Conservation (phyloP, 345 rosid genomes). For the Noccaea caerulescens region DNA sequence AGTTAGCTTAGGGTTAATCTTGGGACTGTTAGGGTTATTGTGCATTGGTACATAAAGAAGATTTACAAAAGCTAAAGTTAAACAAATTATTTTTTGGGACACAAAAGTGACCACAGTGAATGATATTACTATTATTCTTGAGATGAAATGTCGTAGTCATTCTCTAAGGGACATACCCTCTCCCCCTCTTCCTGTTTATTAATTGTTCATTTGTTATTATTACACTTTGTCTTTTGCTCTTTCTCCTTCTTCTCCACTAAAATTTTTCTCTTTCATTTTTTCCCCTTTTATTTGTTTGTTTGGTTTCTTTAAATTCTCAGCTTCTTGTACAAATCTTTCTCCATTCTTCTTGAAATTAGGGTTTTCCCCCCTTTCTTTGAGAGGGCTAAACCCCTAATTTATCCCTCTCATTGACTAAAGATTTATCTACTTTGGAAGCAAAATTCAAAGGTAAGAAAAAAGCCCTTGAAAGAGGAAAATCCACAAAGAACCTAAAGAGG, state of each 20-base stretch:
- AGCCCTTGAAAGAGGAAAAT: conserved; percentile 46
- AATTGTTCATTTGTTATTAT: conserved; percentile 48
- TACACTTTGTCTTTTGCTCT: conserved; percentile 76
- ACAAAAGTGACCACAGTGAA: conserved; percentile 49
- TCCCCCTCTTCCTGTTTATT: conserved; percentile 54
- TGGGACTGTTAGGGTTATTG: conserved; percentile 43
- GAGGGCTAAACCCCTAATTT: conserved; percentile 38
- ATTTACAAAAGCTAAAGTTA: conserved; percentile 36
- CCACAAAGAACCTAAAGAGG: conserved; percentile 39
- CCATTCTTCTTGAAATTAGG: conserved; percentile 44
- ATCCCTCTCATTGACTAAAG: conserved; percentile 43
- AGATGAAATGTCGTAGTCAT: conserved; percentile 76
- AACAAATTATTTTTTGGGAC: conserved; percentile 46
- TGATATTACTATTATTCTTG: conserved; percentile 62
- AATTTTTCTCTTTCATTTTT: not conserved
- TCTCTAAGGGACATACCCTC: conserved; percentile 59
- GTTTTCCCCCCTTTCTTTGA: conserved; percentile 32
- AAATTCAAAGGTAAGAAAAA: conserved; percentile 35
- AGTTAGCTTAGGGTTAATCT: conserved; percentile 39
- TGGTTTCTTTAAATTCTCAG: conserved; percentile 42
- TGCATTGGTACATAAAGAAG: conserved; percentile 47
- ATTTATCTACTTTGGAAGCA: conserved; percentile 42
- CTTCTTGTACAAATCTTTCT: conserved; percentile 39
- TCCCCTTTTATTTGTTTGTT: conserved; percentile 34
- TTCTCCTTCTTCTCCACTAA: conserved; percentile 49